phyloP scores from a whole-genome alignment of 2,329 filamentous ascomycete genomes.

The Leptographium galeiforme region DNA sequence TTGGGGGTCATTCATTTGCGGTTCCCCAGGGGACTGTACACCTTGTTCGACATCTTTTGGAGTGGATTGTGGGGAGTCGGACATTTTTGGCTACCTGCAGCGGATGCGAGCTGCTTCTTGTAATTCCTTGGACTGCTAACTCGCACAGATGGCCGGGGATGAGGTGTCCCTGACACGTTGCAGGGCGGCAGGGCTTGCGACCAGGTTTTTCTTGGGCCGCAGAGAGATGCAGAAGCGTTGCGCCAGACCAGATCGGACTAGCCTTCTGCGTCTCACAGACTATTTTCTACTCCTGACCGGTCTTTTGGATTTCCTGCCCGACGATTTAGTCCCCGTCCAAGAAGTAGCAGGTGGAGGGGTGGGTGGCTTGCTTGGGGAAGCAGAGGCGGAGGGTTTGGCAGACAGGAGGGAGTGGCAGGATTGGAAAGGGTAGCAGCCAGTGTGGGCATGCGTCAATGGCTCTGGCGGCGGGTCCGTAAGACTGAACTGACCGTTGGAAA shows the following conservation, averaged over 20 bases:
- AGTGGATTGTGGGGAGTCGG: constrained; percentile 72
- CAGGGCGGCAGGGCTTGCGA: constrained; percentile 41
- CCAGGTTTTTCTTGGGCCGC: constrained; percentile 25
- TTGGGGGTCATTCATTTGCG: constrained; percentile 80
- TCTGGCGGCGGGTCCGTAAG: not conserved
- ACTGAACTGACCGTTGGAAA: not conserved
- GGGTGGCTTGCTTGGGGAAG: constrained; percentile 22
- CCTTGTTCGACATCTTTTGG: constrained; percentile 89
- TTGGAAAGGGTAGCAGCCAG: not conserved
- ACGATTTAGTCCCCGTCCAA: constrained; percentile 26
- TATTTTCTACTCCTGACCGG: constrained; percentile 14
- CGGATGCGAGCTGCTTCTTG: constrained; percentile 48
- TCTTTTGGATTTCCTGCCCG: constrained; percentile 21
- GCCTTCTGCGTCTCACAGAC: constrained; percentile 13
- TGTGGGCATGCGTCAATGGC: not conserved
- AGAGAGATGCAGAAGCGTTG: constrained; percentile 37
- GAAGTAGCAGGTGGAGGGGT: constrained; percentile 14
- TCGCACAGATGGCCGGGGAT: constrained; percentile 43
- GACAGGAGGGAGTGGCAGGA: not conserved
- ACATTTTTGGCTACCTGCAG: constrained; percentile 78
- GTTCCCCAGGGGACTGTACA: constrained; percentile 86
- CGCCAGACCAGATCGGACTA: constrained; percentile 23
- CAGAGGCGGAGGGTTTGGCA: not conserved
- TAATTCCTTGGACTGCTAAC: constrained; percentile 41
- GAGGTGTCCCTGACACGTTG: constrained; percentile 53